A percentile compares a stretch with the other conserved stretches of the same genome.
Conservation (phyloP, 2,329 filamentous ascomycete genomes). For the Verticillium klebahnii region DNA sequence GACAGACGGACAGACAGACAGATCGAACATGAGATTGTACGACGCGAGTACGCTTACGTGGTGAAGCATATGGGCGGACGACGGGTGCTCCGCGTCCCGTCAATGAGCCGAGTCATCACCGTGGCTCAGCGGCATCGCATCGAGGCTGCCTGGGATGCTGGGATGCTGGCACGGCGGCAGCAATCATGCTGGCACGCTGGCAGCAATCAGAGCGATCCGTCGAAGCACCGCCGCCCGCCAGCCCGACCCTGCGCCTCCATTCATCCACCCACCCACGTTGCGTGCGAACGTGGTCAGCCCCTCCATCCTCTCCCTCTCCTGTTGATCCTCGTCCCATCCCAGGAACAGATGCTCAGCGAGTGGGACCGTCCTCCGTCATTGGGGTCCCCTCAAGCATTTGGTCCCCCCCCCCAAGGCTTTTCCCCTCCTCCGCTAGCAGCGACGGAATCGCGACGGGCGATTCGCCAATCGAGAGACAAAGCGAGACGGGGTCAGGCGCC, state of each 20-base stretch:
- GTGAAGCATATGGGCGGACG: neutral
- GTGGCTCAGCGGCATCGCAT: neutral
- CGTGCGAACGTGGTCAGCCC: too few species aligned
- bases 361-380: neutral
- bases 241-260: neutral
- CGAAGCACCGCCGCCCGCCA: neutral
- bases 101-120: neutral
- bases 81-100: neutral
- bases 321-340: neutral
- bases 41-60: too few species aligned
- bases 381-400: neutral
- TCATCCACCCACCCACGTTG: too few species aligned
- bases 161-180: too few species aligned
- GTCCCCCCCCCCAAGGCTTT: neutral
- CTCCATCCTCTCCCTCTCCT: neutral
- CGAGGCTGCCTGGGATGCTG: neutral
- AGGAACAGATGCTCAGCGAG: neutral
- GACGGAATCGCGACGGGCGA: neutral
- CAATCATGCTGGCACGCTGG: neutral
- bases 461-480: neutral
- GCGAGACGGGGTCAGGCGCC: neutral
- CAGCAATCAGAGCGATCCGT: neutral
- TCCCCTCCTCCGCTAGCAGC: neutral
- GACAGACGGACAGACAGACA: too few species aligned
- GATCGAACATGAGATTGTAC: too few species aligned